These are phyloP conservation scores for Sclerotinia sclerotiorum DNA, from an alignment of 2,329 filamentous ascomycete genomes.

Conservation along the genomic window DNA sequence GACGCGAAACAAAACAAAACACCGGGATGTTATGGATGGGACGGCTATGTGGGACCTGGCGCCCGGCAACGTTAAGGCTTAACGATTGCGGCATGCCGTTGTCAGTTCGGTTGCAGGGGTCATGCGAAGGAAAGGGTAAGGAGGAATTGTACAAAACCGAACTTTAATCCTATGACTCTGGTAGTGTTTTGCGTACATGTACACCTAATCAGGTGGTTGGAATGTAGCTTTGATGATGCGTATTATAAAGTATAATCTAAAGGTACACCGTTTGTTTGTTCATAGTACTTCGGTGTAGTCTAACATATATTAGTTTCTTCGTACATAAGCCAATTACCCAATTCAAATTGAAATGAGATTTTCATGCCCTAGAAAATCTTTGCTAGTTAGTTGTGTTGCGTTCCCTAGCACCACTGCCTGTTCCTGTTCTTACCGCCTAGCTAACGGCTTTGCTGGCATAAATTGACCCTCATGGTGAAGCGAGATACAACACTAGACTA, in stretches of 20 bases:
- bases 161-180: not conserved
- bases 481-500: constrained; percentile 1
- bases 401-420: not conserved
- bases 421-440: constrained; percentile 4
- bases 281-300: not conserved
- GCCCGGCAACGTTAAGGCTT: constrained; percentile 9
- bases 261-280: not conserved
- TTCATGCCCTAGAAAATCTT: constrained; percentile 6
- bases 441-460: constrained; percentile 1
- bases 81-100: constrained; percentile 3
- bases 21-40: constrained; percentile 4
- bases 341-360: constrained; percentile 12
- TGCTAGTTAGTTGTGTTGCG: not conserved
- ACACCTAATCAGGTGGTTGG: not conserved
- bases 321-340: not conserved
- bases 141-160: not conserved
- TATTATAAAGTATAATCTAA: not conserved
- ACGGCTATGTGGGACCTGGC: not conserved
- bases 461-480: constrained; percentile 9
- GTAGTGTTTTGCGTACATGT: not conserved
- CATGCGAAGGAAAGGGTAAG: not conserved
- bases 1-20: constrained; percentile 8
- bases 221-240: not conserved
- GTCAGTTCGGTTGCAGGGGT: not conserved
- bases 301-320: not conserved